Percentiles rank a stretch among this genome's conserved stretches.
Evolutionary conservation across 2,329 filamentous ascomycete genomes (phyloP).

Genomic region (Cytospora chrysosperma): DNA sequence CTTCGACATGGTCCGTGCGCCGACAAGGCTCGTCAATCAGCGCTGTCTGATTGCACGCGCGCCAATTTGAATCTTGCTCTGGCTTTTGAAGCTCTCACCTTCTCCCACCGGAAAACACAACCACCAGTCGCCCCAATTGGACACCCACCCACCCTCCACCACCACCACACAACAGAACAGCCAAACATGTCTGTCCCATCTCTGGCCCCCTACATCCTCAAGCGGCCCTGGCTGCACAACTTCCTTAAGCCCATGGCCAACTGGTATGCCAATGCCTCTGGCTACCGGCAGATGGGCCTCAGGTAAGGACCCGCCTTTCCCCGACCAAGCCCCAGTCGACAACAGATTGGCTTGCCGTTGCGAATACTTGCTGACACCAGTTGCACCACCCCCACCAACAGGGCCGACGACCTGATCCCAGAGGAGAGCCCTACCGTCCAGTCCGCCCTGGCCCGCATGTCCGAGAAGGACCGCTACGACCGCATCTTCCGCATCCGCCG

Average conservation of each 20-base stretch:
- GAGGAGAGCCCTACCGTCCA: conserved; percentile 89
- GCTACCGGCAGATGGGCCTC: conserved; percentile 90
- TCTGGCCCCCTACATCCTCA: conserved; percentile 73
- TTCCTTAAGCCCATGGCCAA: conserved; percentile 78
- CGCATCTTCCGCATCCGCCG: conserved; percentile 96
- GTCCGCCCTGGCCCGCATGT: conserved; percentile 85
- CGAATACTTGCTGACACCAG: not conserved
- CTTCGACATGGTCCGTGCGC: conserved; percentile 3
- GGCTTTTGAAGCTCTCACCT: conserved; percentile 26
- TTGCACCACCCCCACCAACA: conserved; percentile 40
- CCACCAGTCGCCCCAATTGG: not conserved
- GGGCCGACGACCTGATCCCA: conserved; percentile 90
- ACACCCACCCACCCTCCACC: conserved; percentile 19
- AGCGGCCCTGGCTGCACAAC: conserved; percentile 81
- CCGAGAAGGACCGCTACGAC: conserved; percentile 89
- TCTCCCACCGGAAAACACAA: conserved; percentile 10
- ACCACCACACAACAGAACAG: conserved; percentile 29
- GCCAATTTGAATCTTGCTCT: conserved; percentile 24
- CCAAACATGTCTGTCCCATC: conserved; percentile 68
- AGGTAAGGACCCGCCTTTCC: conserved; percentile 55
- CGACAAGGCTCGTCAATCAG: conserved; percentile 16
- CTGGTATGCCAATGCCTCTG: conserved; percentile 87
- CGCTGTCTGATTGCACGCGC: conserved; percentile 17
- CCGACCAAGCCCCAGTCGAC: conserved; percentile 8
- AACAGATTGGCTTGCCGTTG: too few relatives aligned